These are phyloP conservation scores for Tubosaeta sp. DNA, from an alignment of 768 basidiomycete genomes.

Conservation along the genomic window DNA sequence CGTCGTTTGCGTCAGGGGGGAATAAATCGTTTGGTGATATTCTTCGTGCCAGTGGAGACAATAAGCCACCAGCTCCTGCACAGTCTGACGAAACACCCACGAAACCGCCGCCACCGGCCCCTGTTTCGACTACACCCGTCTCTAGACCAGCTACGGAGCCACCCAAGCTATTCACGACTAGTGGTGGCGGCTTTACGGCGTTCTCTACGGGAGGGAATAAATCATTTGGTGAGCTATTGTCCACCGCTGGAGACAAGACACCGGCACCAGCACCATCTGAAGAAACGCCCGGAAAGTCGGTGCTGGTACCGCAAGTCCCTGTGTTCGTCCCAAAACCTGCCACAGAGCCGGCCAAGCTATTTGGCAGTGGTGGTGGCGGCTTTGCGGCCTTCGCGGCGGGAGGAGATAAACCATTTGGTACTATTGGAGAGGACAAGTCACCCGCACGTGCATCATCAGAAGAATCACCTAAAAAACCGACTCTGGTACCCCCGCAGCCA, in stretches of 20 bases:
- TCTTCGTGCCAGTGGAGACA: conserved; percentile 39
- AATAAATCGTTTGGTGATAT: conserved; percentile 60
- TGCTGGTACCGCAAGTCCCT: no score
- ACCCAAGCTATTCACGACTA: neutral
- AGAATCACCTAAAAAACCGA: no score
- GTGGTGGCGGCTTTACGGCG: neutral
- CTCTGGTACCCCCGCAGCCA: neutral
- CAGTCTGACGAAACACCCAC: conserved; percentile 15
- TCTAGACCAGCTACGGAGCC: neutral
- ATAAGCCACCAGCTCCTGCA: conserved; percentile 18
- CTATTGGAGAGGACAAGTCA: no score
- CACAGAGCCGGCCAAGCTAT: no score
- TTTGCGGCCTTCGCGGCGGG: no score
- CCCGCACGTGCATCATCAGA: no score
- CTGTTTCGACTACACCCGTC: neutral
- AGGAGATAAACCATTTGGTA: no score
- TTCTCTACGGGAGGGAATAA: neutral
- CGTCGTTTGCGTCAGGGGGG: conserved; percentile 44
- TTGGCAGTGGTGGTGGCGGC: no score
- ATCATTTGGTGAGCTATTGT: neutral
- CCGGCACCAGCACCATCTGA: neutral
- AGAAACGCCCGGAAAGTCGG: neutral
- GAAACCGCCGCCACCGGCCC: neutral
- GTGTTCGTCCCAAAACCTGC: no score
- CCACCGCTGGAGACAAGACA: neutral